phyloP scores from a whole-genome alignment of 208 protist genomes.

The Wallacemonas sp. region DNA sequence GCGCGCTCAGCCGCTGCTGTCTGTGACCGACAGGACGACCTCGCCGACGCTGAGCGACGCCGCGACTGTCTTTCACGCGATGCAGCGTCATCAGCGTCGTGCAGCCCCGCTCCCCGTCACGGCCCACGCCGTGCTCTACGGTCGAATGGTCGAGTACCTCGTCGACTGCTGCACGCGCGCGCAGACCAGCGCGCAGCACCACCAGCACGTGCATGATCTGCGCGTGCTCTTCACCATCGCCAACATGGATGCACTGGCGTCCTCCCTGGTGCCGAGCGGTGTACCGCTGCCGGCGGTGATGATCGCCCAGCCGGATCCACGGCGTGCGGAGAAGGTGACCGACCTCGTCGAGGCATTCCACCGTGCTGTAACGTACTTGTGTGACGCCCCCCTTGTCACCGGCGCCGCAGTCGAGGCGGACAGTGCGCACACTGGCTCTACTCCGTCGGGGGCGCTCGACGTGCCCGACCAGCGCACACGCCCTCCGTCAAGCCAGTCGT shows the following conservation, averaged over 20 bases:
- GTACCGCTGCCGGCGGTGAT: conserved; percentile 43
- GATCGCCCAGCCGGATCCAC: conserved; percentile 35
- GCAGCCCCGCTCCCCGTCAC: conserved; percentile 30
- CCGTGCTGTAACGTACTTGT: conserved; percentile 38
- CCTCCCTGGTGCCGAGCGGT: conserved; percentile 54
- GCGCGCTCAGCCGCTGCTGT: too few species aligned
- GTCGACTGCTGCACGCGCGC: conserved; percentile 22
- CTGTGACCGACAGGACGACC: too few species aligned
- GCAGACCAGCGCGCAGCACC: conserved; percentile 17
- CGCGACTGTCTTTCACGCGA: conserved; percentile 12
- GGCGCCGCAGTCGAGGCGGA: too few species aligned
- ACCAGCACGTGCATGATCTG: conserved; percentile 36
- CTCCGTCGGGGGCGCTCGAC: too few species aligned
- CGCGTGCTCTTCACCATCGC: conserved; percentile 34
- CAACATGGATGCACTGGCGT: conserved; percentile 53
- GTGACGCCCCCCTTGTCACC: conserved; percentile 8
- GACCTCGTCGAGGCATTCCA: conserved; percentile 37
- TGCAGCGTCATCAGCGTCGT: conserved; percentile 14
- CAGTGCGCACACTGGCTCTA: too few species aligned
- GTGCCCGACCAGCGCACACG: too few species aligned
- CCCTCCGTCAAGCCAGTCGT: too few species aligned
- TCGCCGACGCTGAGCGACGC: too few species aligned
- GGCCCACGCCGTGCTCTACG: conserved; percentile 37
- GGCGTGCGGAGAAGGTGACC: conserved; percentile 24
- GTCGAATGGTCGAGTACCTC: conserved; percentile 42